Evolutionary conservation across 2,329 filamentous ascomycete genomes (phyloP).

Genomic region (Neurospora sp.): DNA sequence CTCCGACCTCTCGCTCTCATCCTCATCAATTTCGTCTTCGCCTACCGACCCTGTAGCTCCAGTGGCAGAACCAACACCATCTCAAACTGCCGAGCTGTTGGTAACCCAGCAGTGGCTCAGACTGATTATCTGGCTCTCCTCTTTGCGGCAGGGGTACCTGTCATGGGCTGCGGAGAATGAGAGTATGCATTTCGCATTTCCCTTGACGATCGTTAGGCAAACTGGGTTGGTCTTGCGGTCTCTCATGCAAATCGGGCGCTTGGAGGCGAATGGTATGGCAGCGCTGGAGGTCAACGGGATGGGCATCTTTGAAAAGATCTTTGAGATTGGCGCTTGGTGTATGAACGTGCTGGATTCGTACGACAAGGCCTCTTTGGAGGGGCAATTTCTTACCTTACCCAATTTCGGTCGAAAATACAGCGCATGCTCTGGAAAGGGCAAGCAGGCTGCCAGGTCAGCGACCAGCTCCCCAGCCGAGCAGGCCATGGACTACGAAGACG

Average conservation of each 20-base stretch:
- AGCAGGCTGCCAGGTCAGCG: slow-evolving; percentile 13
- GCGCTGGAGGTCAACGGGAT: slow-evolving; percentile 30
- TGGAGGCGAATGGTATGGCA: slow-evolving; percentile 20
- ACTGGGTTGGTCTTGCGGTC: slow-evolving; percentile 35
- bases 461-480: not conserved
- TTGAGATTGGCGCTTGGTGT: slow-evolving; percentile 35
- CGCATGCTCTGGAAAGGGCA: slow-evolving; percentile 16
- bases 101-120: slow-evolving; percentile 63
- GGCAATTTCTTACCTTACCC: not conserved
- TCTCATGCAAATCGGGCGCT: slow-evolving; percentile 24
- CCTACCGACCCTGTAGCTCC: not conserved
- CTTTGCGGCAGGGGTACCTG: slow-evolving; percentile 54
- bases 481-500: not conserved
- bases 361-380: slow-evolving; percentile 16
- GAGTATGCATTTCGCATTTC: slow-evolving; percentile 52
- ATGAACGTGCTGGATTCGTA: slow-evolving; percentile 32
- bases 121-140: slow-evolving; percentile 63
- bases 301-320: slow-evolving; percentile 41
- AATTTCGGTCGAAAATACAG: not conserved
- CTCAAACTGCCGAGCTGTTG: slow-evolving; percentile 56
- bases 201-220: slow-evolving; percentile 50
- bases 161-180: slow-evolving; percentile 47
- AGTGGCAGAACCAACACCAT: not conserved
- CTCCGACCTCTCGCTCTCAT: no score
- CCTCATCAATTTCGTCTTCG: not conserved